These are phyloP conservation scores for Triangularia verruculosa DNA, from an alignment of 2,329 filamentous ascomycete genomes.

Conservation along the genomic window DNA sequence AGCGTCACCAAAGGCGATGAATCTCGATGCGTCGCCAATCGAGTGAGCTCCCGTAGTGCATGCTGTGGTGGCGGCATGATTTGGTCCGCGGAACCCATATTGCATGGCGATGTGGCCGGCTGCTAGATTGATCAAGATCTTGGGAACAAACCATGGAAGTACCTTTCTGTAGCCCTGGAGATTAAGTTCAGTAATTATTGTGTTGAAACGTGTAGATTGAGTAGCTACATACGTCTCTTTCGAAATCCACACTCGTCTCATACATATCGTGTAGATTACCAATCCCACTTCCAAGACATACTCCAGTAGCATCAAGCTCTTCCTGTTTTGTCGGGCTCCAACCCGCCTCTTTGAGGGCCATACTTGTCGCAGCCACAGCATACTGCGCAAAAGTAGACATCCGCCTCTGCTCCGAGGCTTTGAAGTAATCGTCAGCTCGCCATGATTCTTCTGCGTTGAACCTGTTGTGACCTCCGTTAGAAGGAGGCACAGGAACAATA, in stretches of 20 bases:
- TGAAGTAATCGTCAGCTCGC: slow-evolving; percentile 54
- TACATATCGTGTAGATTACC: slow-evolving; percentile 92
- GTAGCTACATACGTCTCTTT: slow-evolving; percentile 60
- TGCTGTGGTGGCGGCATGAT: slow-evolving; percentile 88
- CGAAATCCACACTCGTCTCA: slow-evolving; percentile 73
- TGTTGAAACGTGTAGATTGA: slow-evolving; percentile 1
- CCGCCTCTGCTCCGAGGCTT: slow-evolving; percentile 59
- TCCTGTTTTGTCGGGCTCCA: slow-evolving; percentile 64
- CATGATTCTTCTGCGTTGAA: slow-evolving; percentile 37
- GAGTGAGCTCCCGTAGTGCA: slow-evolving; percentile 96
- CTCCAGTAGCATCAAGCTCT: slow-evolving; percentile 74
- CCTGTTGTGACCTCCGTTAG: slow-evolving; percentile 29
- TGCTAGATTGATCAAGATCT: slow-evolving; percentile 89
- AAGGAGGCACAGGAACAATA: slow-evolving; percentile 66
- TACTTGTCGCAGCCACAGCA: slow-evolving; percentile 78
- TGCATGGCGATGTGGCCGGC: slow-evolving; percentile 94
- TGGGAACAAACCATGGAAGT: slow-evolving; percentile 88
- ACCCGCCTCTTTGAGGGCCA: slow-evolving; percentile 78
- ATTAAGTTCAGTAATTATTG: slow-evolving; percentile 6
- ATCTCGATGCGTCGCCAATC: slow-evolving; percentile 87
- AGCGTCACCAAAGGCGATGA: slow-evolving; percentile 88
- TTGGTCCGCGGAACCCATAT: slow-evolving; percentile 84
- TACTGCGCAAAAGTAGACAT: slow-evolving; percentile 94
- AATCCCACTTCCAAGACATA: slow-evolving; percentile 93
- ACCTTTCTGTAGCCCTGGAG: slow-evolving; percentile 84